Percentiles rank a stretch among this genome's conserved stretches.
These are phyloP conservation scores for Zasmidium angulare DNA, from an alignment of 2,329 filamentous ascomycete species.

Conservation along the genomic window DNA sequence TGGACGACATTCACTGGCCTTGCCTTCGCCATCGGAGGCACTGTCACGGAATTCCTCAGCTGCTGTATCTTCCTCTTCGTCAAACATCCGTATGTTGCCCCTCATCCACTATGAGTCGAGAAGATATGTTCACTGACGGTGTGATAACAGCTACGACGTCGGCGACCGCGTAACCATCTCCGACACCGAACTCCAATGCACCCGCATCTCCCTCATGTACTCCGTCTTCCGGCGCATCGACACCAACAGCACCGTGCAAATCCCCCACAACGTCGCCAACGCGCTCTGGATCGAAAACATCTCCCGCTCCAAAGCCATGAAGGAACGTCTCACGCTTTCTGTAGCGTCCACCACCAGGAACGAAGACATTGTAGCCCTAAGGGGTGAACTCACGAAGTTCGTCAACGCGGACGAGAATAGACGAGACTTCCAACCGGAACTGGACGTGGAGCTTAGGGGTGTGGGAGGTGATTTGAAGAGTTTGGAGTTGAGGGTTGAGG, in stretches of 20 bases:
- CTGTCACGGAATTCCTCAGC: conserved; percentile 88
- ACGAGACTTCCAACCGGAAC: conserved; percentile 34
- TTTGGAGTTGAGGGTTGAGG: conserved; percentile 35
- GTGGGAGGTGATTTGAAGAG: conserved; percentile 33
- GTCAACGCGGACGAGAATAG: conserved; percentile 35
- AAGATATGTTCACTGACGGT: not conserved
- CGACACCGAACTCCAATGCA: conserved; percentile 30
- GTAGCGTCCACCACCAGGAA: conserved; percentile 54
- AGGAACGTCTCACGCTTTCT: conserved; percentile 34
- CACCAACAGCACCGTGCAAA: conserved; percentile 32
- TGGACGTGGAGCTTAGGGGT: conserved; percentile 35
- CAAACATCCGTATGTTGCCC: conserved; percentile 68
- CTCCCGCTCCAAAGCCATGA: conserved; percentile 36
- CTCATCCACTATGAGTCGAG: not conserved
- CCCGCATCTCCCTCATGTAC: conserved; percentile 37
- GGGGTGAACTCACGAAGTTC: conserved; percentile 32
- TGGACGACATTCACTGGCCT: conserved; percentile 45
- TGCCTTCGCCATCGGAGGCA: conserved; percentile 90
- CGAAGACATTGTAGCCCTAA: conserved; percentile 34
- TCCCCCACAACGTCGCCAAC: conserved; percentile 39
- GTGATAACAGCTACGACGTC: conserved; percentile 59
- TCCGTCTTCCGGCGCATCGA: conserved; percentile 34
- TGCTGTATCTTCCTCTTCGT: conserved; percentile 97
- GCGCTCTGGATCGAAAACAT: conserved; percentile 41
- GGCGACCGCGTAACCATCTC: conserved; percentile 31